Conservation (phyloP, 345 rosid species). For the Corchorus capsularis region DNA sequence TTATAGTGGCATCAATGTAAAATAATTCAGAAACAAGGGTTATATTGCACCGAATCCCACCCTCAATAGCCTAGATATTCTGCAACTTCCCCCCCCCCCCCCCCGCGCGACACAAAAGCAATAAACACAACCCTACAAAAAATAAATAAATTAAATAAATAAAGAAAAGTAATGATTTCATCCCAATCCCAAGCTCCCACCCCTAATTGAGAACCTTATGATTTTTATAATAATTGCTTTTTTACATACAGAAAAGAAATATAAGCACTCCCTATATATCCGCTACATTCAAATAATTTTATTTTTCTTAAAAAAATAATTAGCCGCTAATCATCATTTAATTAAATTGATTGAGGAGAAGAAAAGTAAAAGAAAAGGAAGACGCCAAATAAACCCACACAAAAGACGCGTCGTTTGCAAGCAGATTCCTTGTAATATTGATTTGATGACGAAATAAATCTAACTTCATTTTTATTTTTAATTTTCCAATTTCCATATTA, state of each 20-base stretch:
- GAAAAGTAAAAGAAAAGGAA: background rate
- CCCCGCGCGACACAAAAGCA: background rate
- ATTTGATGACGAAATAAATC: background rate
- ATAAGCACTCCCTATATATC: too few species aligned
- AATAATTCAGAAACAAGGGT: background rate
- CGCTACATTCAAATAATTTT: too few species aligned
- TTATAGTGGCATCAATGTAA: constrained; percentile 11
- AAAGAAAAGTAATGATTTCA: too few species aligned
- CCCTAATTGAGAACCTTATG: constrained; percentile 31
- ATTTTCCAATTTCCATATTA: too few species aligned
- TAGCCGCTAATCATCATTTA: background rate
- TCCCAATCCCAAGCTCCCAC: constrained; percentile 14
- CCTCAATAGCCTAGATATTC: background rate
- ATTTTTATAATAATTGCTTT: background rate
- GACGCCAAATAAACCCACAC: background rate
- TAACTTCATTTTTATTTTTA: background rate
- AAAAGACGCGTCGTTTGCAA: constrained; percentile 16
- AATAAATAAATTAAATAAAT: too few species aligned
- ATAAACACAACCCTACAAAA: too few species aligned
- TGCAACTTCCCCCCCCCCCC: background rate
- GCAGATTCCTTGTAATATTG: background rate
- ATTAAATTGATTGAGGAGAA: background rate
- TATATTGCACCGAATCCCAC: background rate
- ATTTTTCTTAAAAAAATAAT: too few species aligned
- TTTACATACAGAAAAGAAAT: too few species aligned